Percentiles rank a stretch among this genome's conserved stretches.
These are phyloP conservation scores for Aspergillus indologenus DNA, from an alignment of 495 filamentous ascomycete species.

Conservation along the genomic window DNA sequence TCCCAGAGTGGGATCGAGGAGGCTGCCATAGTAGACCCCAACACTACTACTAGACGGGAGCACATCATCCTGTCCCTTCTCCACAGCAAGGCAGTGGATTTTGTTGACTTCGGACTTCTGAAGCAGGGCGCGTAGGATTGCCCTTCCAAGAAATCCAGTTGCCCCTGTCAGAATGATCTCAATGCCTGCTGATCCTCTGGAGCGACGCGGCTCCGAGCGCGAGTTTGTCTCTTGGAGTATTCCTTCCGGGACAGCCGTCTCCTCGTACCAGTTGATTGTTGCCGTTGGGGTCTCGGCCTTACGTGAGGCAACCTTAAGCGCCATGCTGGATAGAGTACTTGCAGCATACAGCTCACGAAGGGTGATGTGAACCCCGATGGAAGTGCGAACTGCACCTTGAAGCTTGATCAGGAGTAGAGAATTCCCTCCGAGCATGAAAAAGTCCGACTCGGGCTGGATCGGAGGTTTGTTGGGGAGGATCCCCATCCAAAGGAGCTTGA, in stretches of 20 bases:
- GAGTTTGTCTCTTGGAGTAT: too few relatives aligned
- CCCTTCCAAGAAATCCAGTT: constrained; percentile 34
- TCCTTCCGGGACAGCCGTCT: not conserved
- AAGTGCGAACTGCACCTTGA: constrained; percentile 23
- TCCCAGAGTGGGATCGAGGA: constrained; percentile 32
- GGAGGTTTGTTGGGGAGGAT: constrained; percentile 18
- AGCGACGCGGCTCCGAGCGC: not conserved
- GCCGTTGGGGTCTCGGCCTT: not conserved
- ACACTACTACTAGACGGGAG: constrained; percentile 11
- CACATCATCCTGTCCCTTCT: constrained; percentile 27
- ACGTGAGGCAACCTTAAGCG: not conserved
- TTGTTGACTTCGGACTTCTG: constrained; percentile 14
- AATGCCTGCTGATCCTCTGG: not conserved
- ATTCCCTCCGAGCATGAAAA: constrained; percentile 41
- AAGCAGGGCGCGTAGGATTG: constrained; percentile 27
- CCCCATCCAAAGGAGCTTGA: constrained; percentile 26
- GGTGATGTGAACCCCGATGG: constrained; percentile 21
- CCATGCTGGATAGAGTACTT: constrained; percentile 25
- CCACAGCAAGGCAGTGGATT: constrained; percentile 36
- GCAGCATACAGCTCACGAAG: constrained; percentile 34
- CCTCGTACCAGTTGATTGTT: constrained; percentile 25
- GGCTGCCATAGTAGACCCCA: constrained; percentile 28
- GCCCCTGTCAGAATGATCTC: constrained; percentile 29
- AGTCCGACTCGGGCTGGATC: constrained; percentile 26
- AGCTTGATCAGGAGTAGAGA: constrained; percentile 35